These are phyloP conservation scores for Combretum micranthum DNA, from an alignment of 345 rosid species.

Conservation along the genomic window DNA sequence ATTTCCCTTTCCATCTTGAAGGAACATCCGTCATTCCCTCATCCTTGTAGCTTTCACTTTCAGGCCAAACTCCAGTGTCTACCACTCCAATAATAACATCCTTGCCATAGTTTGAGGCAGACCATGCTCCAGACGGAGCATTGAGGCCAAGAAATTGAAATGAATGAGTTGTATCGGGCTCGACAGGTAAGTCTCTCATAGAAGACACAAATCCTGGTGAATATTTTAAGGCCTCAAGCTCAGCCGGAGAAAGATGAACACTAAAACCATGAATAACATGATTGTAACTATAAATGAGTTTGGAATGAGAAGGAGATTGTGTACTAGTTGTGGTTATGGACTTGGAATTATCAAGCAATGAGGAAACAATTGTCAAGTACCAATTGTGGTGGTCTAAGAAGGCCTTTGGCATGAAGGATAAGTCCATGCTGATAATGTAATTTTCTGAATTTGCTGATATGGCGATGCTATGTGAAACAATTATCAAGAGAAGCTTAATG, in stretches of 20 bases:
- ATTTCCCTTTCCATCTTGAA: slow-evolving; percentile 39
- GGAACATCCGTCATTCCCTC: slow-evolving; percentile 31
- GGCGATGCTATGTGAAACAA: background rate
- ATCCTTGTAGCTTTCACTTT: slow-evolving; percentile 34
- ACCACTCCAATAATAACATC: slow-evolving; percentile 36
- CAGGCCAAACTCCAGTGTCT: slow-evolving; percentile 51
- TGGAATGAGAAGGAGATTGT: slow-evolving; percentile 6
- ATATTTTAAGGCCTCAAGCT: slow-evolving; percentile 27
- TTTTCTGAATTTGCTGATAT: slow-evolving; percentile 18
- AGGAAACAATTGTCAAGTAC: slow-evolving; percentile 31
- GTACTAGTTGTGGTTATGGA: background rate
- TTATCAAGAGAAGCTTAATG: slow-evolving; percentile 5
- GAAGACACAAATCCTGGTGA: slow-evolving; percentile 33
- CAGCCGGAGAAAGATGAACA: slow-evolving; percentile 27
- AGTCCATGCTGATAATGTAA: slow-evolving; percentile 45
- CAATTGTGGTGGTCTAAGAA: slow-evolving; percentile 24
- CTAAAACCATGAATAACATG: slow-evolving; percentile 42
- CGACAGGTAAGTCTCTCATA: slow-evolving; percentile 23
- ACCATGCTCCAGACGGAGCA: slow-evolving; percentile 27
- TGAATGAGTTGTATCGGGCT: slow-evolving; percentile 38
- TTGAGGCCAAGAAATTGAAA: slow-evolving; percentile 25
- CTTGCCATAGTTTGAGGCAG: slow-evolving; percentile 32
- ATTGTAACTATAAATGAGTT: slow-evolving; percentile 28
- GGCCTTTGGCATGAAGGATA: slow-evolving; percentile 37
- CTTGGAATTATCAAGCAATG: slow-evolving; percentile 6